A percentile compares a stretch with the other conserved stretches of the same genome.
These are phyloP conservation scores for Phaeotremella fagi DNA, from an alignment of 768 basidiomycete genomes.

Conservation along the genomic window DNA sequence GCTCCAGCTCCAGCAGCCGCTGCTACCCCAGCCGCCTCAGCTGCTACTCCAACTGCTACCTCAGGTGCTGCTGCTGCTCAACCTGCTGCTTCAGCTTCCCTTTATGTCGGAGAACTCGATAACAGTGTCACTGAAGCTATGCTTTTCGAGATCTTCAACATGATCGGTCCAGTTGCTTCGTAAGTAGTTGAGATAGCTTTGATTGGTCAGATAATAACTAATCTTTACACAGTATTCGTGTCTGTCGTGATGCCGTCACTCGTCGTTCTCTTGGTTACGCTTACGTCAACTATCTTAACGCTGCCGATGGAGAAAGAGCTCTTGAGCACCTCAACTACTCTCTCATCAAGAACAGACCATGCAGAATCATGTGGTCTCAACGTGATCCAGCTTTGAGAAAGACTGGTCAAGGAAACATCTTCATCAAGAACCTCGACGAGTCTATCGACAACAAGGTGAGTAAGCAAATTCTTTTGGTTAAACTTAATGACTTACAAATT, in stretches of 20 bases:
- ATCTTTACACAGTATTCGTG: slow-evolving; percentile 71
- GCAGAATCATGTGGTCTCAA: slow-evolving; percentile 99
- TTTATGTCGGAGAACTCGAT: slow-evolving; percentile 99
- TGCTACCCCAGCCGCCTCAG: slow-evolving; percentile 25
- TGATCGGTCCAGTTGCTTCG: slow-evolving; percentile 99
- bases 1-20: slow-evolving; percentile 31
- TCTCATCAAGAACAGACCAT: slow-evolving; percentile 94
- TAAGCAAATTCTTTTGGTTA: background rate
- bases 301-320: slow-evolving; percentile 95
- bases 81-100: slow-evolving; percentile 54
- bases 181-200: slow-evolving; percentile 51
- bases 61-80: too few relatives aligned
- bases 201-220: background rate
- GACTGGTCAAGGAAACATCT: slow-evolving; percentile 99
- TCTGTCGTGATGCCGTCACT: slow-evolving; percentile 99
- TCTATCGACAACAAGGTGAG: slow-evolving; percentile 91
- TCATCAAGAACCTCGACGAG: slow-evolving; percentile 99
- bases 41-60: slow-evolving; percentile 23
- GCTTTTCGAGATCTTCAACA: slow-evolving; percentile 99
- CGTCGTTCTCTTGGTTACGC: slow-evolving; percentile 99
- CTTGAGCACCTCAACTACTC: slow-evolving; percentile 99
- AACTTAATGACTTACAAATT: background rate
- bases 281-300: slow-evolving; percentile 98
- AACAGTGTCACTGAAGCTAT: slow-evolving; percentile 97
- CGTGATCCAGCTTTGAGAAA: slow-evolving; percentile 98